Base-by-base conservation (phyloP, 1,284 basidiomycete genomes). In the Papiliotrema flavescens region DNA sequence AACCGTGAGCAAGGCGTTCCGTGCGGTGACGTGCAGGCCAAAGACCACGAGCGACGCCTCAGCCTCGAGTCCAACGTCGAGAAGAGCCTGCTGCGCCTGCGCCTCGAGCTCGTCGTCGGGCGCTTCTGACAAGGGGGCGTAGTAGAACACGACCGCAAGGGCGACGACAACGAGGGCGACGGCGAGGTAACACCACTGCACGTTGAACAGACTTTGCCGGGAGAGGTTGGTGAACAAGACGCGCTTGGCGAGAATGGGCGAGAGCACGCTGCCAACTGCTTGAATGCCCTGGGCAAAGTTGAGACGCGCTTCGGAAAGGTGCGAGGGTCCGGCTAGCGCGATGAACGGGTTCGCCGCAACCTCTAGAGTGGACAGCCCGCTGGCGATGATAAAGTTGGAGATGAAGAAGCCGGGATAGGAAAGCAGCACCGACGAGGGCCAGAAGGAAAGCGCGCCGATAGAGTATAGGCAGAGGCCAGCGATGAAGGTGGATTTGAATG, bases 181-280 rank as follows among this genome's bases (percentile, higher is more conserved):
- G 13, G 72, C 72, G 37, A 76, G 65, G 58, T 76, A 76, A 51
- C 70, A 74, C 74, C 74, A 76, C 54, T 76, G 74, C 3, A 74
- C 65, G 23, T 70, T 63, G 59, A 75, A 73, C 17, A 76, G 59
- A 17, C 56, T 56, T 6, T 60, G 54, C 11, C 60, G 64, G 36
- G 54, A 52, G 42, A 70, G 53, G 15, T 60, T 52, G 7, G 42
- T 53, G 59, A 76, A 74, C 15, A 76, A 48, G 15, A 62, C 71
- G 49, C 68, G 64, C 34, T 63, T 52, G 3, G 74, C 71, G 13
- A 75, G 56, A 36, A 76, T 67, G 4, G 71, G 67, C 23, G 70
- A 69, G 22, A 71, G 28, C 40, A 75, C 55, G 5, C 57, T 57
- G 13, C 72, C 73, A 20, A 75, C 56, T 1, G 64, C 75, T 56